These are phyloP conservation scores for Citrullus colocynthis DNA, from an alignment of 306 rosid genomes.

Conservation along the genomic window DNA sequence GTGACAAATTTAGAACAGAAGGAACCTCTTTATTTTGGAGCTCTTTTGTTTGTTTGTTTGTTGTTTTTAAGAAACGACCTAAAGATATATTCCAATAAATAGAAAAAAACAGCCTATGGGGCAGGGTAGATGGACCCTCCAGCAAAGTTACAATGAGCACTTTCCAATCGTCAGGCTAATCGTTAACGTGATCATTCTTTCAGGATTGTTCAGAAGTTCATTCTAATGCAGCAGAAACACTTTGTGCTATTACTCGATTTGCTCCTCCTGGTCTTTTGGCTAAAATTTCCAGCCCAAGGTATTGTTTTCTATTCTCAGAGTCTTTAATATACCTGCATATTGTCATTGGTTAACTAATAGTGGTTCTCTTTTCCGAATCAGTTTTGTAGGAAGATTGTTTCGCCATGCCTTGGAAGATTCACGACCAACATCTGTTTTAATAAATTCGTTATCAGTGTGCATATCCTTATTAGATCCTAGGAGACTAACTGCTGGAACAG, in stretches of 20 bases:
- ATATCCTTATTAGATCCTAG: slow-evolving; percentile 92
- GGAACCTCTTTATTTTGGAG: not conserved
- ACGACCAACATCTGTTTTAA: slow-evolving; percentile 87
- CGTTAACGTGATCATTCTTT: slow-evolving; percentile 16
- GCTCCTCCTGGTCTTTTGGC: slow-evolving; percentile 87
- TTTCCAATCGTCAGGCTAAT: not conserved
- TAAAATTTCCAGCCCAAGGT: slow-evolving; percentile 86
- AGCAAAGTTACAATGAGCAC: too few relatives aligned
- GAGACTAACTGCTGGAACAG: slow-evolving; percentile 54
- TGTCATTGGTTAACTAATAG: not conserved
- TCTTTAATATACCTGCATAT: not conserved
- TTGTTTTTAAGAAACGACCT: too few relatives aligned
- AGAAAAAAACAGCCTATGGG: too few relatives aligned
- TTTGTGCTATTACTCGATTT: slow-evolving; percentile 84
- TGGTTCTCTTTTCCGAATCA: slow-evolving; percentile 22
- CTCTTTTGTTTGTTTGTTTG: not conserved
- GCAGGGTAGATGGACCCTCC: too few relatives aligned
- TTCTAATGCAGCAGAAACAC: slow-evolving; percentile 91
- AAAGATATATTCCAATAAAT: too few relatives aligned
- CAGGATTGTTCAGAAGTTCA: slow-evolving; percentile 97
- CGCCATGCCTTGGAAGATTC: slow-evolving; percentile 83
- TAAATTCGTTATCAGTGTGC: slow-evolving; percentile 83
- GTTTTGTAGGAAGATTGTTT: slow-evolving; percentile 87
- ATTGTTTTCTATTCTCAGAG: not conserved
- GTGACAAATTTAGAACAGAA: not conserved